These are phyloP conservation scores for Albatrellus sp. DNA, from an alignment of 1,284 basidiomycete genomes.

Conservation along the genomic window DNA sequence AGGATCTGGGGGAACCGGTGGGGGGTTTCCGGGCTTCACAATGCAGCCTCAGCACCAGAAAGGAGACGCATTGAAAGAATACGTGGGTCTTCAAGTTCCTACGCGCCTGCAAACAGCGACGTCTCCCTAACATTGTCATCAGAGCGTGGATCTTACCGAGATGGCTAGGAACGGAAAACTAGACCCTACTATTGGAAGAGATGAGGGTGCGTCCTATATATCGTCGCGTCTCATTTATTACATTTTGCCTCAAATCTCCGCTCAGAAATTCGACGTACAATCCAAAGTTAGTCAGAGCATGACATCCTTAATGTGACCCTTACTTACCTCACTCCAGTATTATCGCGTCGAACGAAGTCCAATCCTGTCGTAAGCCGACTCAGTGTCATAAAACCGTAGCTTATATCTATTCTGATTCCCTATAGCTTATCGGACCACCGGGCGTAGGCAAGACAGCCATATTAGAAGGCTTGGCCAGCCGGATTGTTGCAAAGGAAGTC, in stretches of 20 bases:
- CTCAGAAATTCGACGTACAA: conserved; percentile 77
- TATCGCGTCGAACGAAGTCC: conserved; percentile 74
- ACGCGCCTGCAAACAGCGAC: not conserved
- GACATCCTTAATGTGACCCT: not conserved
- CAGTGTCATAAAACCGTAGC: not conserved
- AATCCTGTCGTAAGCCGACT: conserved; percentile 63
- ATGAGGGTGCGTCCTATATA: conserved; percentile 39
- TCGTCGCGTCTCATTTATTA: not conserved
- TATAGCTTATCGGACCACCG: conserved; percentile 63
- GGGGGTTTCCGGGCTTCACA: conserved; percentile 48
- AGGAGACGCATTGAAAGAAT: conserved; percentile 78
- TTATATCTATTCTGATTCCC: not conserved
- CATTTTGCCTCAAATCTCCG: not conserved
- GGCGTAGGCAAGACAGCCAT: conserved; percentile 91
- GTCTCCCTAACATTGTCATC: conserved; percentile 1
- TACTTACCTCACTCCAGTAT: conserved; percentile 27
- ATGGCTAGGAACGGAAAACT: conserved; percentile 76
- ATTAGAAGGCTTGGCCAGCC: conserved; percentile 79
- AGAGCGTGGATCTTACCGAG: conserved; percentile 79
- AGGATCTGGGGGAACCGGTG: conserved; percentile 24
- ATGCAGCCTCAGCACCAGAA: conserved; percentile 50
- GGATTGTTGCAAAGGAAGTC: conserved; percentile 85
- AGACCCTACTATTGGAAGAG: conserved; percentile 83
- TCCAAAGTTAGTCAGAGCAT: conserved; percentile 55
- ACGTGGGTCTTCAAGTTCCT: conserved; percentile 40